Base-by-base conservation (phyloP, 345 rosid species). In the Durio zibethinus region DNA sequence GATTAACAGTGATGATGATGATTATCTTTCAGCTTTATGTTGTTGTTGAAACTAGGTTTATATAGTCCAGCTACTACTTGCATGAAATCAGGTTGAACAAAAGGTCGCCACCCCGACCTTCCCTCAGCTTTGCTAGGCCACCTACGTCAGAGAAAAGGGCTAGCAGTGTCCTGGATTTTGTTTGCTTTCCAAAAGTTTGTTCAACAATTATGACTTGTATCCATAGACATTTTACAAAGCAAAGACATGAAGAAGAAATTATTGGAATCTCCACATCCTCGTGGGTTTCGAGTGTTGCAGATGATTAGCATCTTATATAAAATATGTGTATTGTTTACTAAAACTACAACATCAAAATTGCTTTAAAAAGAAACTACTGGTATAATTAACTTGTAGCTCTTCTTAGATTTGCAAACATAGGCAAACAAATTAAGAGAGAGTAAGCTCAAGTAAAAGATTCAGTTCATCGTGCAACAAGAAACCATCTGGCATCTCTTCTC, bases 301-400 rank as follows among this genome's bases (percentile, higher is more conserved):
- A 65, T 20, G 70, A 65, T 65, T 38, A 38, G 21, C 70, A 38
- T 65, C n/a, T n/a, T n/a, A n/a, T n/a, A n/a, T n/a, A n/a, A n/a
- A 38, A 65, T 38, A n/a, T 38, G 48, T n/a, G 48, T 16, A 45
- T 31, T 61, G 40, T 33, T 60, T 15, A 20, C 21, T 33, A 45
- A 14, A 61, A 68, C 54, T 25, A 21, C 8, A 69, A 69, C 38
- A 69, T 69, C 73, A 47, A 27, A 45, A 6, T 25, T 23, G 73
- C 73, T 69, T 69, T 14, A 69, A 69, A 45, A 69, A 69, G 56
- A 40, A 38, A 38, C 71, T 38, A 56, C 11, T 54, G 2, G 6
- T 4, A 7, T 25, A 31, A 62, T 35, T 57, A 57, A 61, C 8
- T 16, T 38, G 0, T 3, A 5, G 21, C 42, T 2, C 7, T 7